Base-by-base conservation (phyloP, 805 yeast genomes). In the Kodamaea kaohsiungensis region DNA sequence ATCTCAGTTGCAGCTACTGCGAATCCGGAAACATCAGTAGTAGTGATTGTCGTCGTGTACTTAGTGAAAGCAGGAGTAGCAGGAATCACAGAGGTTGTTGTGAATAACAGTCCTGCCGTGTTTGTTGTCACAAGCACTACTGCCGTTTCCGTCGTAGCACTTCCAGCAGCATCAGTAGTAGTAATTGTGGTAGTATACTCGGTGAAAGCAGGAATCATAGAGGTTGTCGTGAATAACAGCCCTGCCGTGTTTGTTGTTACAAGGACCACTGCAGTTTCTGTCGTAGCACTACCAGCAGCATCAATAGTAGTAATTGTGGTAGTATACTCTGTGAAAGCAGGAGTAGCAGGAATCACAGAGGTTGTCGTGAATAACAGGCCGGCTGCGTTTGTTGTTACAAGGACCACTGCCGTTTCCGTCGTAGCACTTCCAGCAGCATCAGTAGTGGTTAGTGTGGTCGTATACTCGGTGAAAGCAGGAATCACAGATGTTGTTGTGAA, bases 321-420 rank as follows among this genome's bases (percentile, higher is more conserved):
- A 17, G 52, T 49, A 17, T 27, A 49, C 1, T 22, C 47, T 53
- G 58, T 56, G 42, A 46, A 39, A 10, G 45, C 17, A n/a, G 45
- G 18, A 10, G 10, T 30, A 6, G 39, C 12, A 25, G 39, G 8
- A n/a, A 42, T 27, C 18, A 39, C 18, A 30, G 62, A 47, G 1
- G 60, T 52, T 7, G 62, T 57, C 35, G 65, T 61, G 50, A 49
- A 57, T 9, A 52, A 53, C 7, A 46, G 33, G 40, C 63, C 63
- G 8, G 45, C 55, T 22, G 61, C 51, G 43, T 63, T 58, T 17
- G 67, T 63, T 10, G 66, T 62, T 16, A 62, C 60, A 46, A 59
- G 49, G 16, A 49, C 57, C 25, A 40, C 56, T 17, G 60, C 58
- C 33, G 64, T 53, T 10, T 46, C 55, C n/a, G 59, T 53, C 5